Base-by-base conservation (phyloP, 441 rosid genomes). In the Macaranga tanarius region DNA sequence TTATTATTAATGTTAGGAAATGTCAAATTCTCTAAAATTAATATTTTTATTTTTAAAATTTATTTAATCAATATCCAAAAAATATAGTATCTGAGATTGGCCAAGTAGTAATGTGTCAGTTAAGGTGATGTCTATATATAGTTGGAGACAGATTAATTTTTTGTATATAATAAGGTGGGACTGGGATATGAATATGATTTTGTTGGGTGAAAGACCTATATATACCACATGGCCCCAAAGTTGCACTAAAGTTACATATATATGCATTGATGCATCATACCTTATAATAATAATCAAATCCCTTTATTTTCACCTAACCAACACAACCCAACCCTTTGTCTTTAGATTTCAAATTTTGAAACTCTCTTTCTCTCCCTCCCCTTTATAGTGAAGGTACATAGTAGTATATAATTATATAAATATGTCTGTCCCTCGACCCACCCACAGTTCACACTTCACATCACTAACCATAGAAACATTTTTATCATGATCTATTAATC, bases 301-400 rank as follows among this genome's bases (percentile, higher is more conserved):
- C 58, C 65, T 75, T 7, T 28, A 20, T 54, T 42, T 70, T 68
- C 62, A 67, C 78, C 81, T 25, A 45, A 34, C 38, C 38, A 34
- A 4, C 38, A 69, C 69, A 52, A 52, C 12, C 55, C 38, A 2
- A 26, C 20, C 9, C 54, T 28, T 51, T 19, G 8, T 22, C 38
- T 25, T 71, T 38, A 20, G 73, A 71, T 83, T 86, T 86, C 88
- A 81, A 86, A 86, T 9, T 86, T 86, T 86, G 86, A 86, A 86
- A 79, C 78, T 50, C 57, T 67, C 77, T n/a, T n/a, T 76, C 76
- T 61, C 70, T 47, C 17, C 13, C 40, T 54, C 75, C 65, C 72
- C 47, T 34, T 34, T 34, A 34, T 34, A 34, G 7, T 34, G 38
- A 34, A 34, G 38, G 38, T 34, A 34, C 6, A 31, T 31, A 5